A percentile compares a stretch with the other conserved stretches of the same genome.
Evolutionary conservation across 2,329 filamentous ascomycete species (phyloP).

Genomic region (Dactylellina sp.): DNA sequence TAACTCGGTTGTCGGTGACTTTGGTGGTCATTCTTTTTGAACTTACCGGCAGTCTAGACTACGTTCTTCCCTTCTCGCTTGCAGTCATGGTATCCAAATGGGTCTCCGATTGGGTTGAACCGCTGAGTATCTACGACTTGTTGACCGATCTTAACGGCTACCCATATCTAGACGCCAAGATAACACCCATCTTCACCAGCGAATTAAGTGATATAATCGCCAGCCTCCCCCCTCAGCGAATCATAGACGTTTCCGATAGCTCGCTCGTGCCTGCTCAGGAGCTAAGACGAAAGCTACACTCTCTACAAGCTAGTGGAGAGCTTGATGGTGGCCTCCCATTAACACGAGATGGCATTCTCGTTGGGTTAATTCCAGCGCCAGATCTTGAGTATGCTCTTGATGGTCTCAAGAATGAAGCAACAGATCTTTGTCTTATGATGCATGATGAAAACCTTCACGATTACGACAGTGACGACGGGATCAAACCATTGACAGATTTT

Average conservation of each 20-base stretch:
- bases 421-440: slow-evolving; percentile 84
- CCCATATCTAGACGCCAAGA: slow-evolving; percentile 96
- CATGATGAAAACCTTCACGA: slow-evolving; percentile 67
- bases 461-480: slow-evolving; percentile 72
- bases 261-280: slow-evolving; percentile 80
- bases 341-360: slow-evolving; percentile 79
- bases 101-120: slow-evolving; percentile 95
- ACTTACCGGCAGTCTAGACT: slow-evolving; percentile 91
- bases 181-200: slow-evolving; percentile 88
- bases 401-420: slow-evolving; percentile 79
- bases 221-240: slow-evolving; percentile 76
- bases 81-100: slow-evolving; percentile 96
- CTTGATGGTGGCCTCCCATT: slow-evolving; percentile 93
- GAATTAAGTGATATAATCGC: slow-evolving; percentile 88
- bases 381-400: slow-evolving; percentile 95
- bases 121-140: slow-evolving; percentile 93
- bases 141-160: slow-evolving; percentile 97
- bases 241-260: slow-evolving; percentile 89
- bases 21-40: slow-evolving; percentile 96
- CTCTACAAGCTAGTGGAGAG: slow-evolving; percentile 85
- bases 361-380: slow-evolving; percentile 91
- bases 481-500: slow-evolving; percentile 80
- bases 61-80: slow-evolving; percentile 93
- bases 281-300: slow-evolving; percentile 82
- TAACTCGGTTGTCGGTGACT: slow-evolving; percentile 91